Conservation (phyloP, 352 stramenopile genomes). For the Peronospora belbahrii region DNA sequence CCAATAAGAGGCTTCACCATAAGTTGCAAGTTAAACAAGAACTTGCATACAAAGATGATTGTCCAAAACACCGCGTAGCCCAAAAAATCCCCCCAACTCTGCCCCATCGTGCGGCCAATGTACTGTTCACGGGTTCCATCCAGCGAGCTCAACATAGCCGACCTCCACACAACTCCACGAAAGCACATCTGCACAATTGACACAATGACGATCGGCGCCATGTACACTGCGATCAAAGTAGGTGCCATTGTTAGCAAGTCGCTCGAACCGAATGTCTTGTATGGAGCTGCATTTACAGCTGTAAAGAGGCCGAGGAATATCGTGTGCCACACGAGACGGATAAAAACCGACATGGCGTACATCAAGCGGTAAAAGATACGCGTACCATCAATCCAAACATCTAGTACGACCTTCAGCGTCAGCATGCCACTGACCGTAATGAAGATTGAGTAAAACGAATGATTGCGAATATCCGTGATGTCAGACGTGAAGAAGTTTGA, state of each 20-base stretch:
- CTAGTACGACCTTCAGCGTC: slow-evolving; percentile 62
- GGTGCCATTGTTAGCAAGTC: slow-evolving; percentile 59
- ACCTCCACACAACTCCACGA: slow-evolving; percentile 45
- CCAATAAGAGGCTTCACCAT: slow-evolving; percentile 96
- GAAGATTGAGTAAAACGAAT: slow-evolving; percentile 72
- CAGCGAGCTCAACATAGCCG: slow-evolving; percentile 46
- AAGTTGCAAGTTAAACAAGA: slow-evolving; percentile 96
- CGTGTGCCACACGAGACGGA: slow-evolving; percentile 69
- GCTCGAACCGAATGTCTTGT: slow-evolving; percentile 47
- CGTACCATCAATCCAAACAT: slow-evolving; percentile 77
- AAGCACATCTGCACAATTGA: slow-evolving; percentile 67
- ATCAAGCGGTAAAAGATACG: slow-evolving; percentile 50
- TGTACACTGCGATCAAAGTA: slow-evolving; percentile 45
- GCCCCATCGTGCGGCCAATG: slow-evolving; percentile 72
- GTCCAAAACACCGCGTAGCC: slow-evolving; percentile 72
- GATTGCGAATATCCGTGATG: slow-evolving; percentile 60
- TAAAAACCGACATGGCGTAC: slow-evolving; percentile 62
- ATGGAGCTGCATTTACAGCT: slow-evolving; percentile 57
- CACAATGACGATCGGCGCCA: slow-evolving; percentile 48
- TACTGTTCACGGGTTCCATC: slow-evolving; percentile 72
- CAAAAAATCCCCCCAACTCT: slow-evolving; percentile 58
- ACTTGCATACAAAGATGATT: slow-evolving; percentile 89
- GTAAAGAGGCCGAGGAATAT: slow-evolving; percentile 76
- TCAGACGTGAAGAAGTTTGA: slow-evolving; percentile 58
- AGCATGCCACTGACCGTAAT: slow-evolving; percentile 55